Percentiles rank a stretch among this genome's conserved stretches.
phyloP scores from a whole-genome alignment of 2,329 filamentous ascomycete genomes.

The Cercospora nicotianae region DNA sequence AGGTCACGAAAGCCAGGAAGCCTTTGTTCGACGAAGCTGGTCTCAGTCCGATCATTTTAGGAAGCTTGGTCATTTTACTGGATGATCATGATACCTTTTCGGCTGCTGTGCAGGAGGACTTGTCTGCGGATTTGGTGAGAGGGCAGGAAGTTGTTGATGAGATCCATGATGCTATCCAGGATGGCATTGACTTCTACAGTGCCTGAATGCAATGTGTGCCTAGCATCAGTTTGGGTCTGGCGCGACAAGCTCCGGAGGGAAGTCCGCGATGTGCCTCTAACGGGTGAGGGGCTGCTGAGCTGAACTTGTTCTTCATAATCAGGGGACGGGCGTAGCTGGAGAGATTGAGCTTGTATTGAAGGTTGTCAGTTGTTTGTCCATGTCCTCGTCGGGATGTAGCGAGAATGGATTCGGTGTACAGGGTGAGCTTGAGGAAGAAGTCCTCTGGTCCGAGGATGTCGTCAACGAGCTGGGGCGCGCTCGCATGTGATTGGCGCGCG shows the following conservation, averaged over 20 bases:
- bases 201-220: background rate
- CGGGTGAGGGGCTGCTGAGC: background rate
- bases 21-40: slow-evolving; percentile 19
- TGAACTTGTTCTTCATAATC: background rate
- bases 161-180: slow-evolving; percentile 21
- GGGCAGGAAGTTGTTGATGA: slow-evolving; percentile 16
- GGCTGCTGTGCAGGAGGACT: slow-evolving; percentile 14
- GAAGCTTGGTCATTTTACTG: slow-evolving; percentile 25
- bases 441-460: slow-evolving; percentile 4
- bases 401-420: background rate
- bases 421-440: background rate
- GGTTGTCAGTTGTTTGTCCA: background rate
- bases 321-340: background rate
- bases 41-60: slow-evolving; percentile 22
- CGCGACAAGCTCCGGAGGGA: background rate
- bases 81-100: slow-evolving; percentile 22
- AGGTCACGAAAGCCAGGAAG: slow-evolving; percentile 26
- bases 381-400: background rate
- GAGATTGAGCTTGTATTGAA: background rate
- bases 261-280: background rate
- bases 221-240: background rate
- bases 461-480: slow-evolving; percentile 7
- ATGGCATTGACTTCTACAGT: slow-evolving; percentile 18
- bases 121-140: slow-evolving; percentile 17
- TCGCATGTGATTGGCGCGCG: slow-evolving; percentile 7